Percentiles rank a stretch among this genome's conserved stretches.
These are phyloP conservation scores for Fusarium pseudocircinatum DNA, from an alignment of 2,329 filamentous ascomycete species.

Conservation along the genomic window DNA sequence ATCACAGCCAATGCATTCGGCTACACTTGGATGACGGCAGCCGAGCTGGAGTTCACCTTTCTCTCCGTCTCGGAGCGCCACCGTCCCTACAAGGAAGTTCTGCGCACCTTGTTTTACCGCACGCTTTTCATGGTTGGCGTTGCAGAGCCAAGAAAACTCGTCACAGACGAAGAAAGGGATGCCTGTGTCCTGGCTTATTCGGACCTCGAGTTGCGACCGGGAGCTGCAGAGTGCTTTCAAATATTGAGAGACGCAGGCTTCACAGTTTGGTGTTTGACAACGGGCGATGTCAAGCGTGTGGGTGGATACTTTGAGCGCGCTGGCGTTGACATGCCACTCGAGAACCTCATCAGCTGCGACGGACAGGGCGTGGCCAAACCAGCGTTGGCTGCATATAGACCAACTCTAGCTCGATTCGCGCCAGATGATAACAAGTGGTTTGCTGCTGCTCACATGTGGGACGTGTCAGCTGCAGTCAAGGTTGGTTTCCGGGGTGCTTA, in stretches of 20 bases:
- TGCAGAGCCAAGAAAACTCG: slow-evolving; percentile 46
- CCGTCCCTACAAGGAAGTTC: slow-evolving; percentile 46
- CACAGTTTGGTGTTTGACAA: slow-evolving; percentile 64
- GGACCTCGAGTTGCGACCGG: background rate
- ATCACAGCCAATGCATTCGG: slow-evolving; percentile 4
- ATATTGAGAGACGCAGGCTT: slow-evolving; percentile 36
- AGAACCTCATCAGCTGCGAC: slow-evolving; percentile 64
- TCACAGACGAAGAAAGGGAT: background rate
- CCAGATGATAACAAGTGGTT: slow-evolving; percentile 60
- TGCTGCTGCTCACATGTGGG: slow-evolving; percentile 69
- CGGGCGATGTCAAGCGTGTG: slow-evolving; percentile 60
- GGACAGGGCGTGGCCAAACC: slow-evolving; percentile 25
- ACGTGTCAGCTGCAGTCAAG: slow-evolving; percentile 60
- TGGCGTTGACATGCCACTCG: slow-evolving; percentile 59
- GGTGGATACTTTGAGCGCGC: slow-evolving; percentile 61
- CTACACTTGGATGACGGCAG: slow-evolving; percentile 8
- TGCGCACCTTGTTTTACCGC: background rate
- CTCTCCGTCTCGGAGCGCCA: slow-evolving; percentile 5
- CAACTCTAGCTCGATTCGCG: slow-evolving; percentile 43
- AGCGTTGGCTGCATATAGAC: slow-evolving; percentile 57
- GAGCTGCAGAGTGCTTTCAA: background rate
- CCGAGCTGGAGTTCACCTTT: slow-evolving; percentile 4
- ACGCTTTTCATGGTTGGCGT: slow-evolving; percentile 43
- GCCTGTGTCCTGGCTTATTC: background rate
- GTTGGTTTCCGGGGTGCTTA: slow-evolving; percentile 7